Conservation (phyloP, 1,139 yeast genomes). For the Meyerozyma athensensis region DNA sequence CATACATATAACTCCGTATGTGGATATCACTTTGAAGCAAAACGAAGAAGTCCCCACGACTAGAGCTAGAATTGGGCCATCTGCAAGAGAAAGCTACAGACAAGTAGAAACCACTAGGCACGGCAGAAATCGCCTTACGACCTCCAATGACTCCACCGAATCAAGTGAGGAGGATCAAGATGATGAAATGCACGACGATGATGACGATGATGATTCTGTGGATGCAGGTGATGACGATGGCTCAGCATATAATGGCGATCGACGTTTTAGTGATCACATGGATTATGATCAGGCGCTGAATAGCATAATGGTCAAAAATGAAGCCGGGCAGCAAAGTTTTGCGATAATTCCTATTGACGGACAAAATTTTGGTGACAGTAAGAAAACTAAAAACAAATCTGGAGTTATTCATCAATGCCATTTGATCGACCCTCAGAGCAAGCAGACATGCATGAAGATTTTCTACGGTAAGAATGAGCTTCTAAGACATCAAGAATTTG, state of each 20-base stretch:
- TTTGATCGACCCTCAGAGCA: conserved; percentile 30
- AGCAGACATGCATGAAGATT: conserved; percentile 33
- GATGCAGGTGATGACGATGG: neutral
- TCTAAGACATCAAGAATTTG: conserved; percentile 44
- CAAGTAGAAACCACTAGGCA: too few species aligned
- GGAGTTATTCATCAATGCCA: conserved; percentile 42
- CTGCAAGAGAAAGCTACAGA: neutral
- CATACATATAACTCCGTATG: conserved; percentile 31
- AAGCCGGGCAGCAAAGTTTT: conserved; percentile 1
- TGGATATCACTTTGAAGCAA: conserved; percentile 28
- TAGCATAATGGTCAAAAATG: conserved; percentile 1
- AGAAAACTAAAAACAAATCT: conserved; percentile 20
- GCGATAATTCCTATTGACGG: conserved; percentile 1
- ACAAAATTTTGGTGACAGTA: conserved; percentile 5
- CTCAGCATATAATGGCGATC: neutral
- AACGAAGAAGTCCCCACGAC: conserved; percentile 7
- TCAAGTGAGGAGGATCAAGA: conserved; percentile 4
- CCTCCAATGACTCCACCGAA: conserved; percentile 5
- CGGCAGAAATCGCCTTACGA: conserved; percentile 10
- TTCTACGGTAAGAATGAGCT: conserved; percentile 45
- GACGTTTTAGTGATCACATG: neutral
- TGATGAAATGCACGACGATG: conserved; percentile 6
- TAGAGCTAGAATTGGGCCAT: conserved; percentile 2
- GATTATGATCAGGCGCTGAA: neutral
- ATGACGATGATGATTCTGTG: conserved; percentile 4